These are phyloP conservation scores for Neurospora discreta DNA, from an alignment of 495 filamentous ascomycete species.

Conservation along the genomic window DNA sequence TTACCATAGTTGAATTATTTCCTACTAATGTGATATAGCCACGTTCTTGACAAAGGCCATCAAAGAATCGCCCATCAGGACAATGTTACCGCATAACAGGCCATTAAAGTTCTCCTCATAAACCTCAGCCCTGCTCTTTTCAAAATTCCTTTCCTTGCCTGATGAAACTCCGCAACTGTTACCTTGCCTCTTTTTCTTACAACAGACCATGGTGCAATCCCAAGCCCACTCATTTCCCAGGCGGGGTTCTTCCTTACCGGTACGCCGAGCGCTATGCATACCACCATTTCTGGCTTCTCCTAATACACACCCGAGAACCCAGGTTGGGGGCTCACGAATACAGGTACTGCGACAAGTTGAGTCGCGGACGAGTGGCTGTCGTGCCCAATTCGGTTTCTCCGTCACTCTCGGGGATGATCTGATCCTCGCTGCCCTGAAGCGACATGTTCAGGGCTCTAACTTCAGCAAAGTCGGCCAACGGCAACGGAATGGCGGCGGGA, in stretches of 20 bases:
- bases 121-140: not conserved
- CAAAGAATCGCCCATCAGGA: not conserved
- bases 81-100: not conserved
- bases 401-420: constrained; percentile 60
- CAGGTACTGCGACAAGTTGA: constrained; percentile 45
- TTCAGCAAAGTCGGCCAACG: constrained; percentile 29
- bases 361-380: constrained; percentile 9
- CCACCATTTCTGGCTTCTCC: constrained; percentile 1
- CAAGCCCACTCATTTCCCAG: not conserved
- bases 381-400: constrained; percentile 39
- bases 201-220: not conserved
- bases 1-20: not conserved
- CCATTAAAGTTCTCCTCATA: not conserved
- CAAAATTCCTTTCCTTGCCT: not conserved
- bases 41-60: not conserved
- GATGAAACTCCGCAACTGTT: not conserved
- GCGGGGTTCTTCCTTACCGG: not conserved
- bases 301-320: not conserved
- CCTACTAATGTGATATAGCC: not conserved
- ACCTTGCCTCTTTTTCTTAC: not conserved
- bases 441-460: constrained; percentile 25
- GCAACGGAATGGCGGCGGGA: constrained; percentile 30
- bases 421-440: constrained; percentile 61
- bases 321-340: constrained; percentile 27
- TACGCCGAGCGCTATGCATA: constrained; percentile 18